phyloP scores from a whole-genome alignment of 73 alveolate species.

The Paramecium sexaurelia region DNA sequence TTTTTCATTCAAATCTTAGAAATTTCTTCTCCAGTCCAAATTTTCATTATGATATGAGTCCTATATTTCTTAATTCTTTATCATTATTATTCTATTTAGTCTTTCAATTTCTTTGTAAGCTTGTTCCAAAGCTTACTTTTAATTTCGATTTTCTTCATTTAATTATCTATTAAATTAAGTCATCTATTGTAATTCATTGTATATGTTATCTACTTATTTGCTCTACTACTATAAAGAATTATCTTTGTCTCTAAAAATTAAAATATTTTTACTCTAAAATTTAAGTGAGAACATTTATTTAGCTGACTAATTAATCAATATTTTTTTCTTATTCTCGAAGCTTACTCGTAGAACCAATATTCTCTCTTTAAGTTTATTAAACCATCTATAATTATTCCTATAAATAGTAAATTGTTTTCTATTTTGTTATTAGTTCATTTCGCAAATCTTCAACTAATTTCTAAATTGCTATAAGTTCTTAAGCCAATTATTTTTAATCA shows the following conservation, averaged over 20 bases:
- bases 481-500: neutral
- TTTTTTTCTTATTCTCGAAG: neutral
- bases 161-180: slow-evolving; percentile 4
- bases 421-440: neutral
- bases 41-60: neutral
- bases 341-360: neutral
- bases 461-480: neutral
- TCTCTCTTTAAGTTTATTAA: neutral
- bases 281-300: neutral
- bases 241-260: slow-evolving; percentile 45
- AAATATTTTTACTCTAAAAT: slow-evolving; percentile 3
- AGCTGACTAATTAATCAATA: slow-evolving; percentile 11
- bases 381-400: neutral
- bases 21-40: slow-evolving; percentile 46
- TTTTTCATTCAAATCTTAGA: slow-evolving; percentile 32
- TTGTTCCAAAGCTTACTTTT: neutral
- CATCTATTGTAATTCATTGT: neutral
- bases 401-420: slow-evolving; percentile 17
- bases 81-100: neutral
- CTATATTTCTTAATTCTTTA: neutral
- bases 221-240: neutral
- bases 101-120: slow-evolving; percentile 30
- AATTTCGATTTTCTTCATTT: slow-evolving; percentile 27
- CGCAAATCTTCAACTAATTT: slow-evolving; percentile 39
- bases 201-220: neutral